Evolutionary conservation across 2,329 filamentous ascomycete genomes (phyloP), one percentile per base, ranked within the genome.

Genomic region (Aureobasidium pullulans): DNA sequence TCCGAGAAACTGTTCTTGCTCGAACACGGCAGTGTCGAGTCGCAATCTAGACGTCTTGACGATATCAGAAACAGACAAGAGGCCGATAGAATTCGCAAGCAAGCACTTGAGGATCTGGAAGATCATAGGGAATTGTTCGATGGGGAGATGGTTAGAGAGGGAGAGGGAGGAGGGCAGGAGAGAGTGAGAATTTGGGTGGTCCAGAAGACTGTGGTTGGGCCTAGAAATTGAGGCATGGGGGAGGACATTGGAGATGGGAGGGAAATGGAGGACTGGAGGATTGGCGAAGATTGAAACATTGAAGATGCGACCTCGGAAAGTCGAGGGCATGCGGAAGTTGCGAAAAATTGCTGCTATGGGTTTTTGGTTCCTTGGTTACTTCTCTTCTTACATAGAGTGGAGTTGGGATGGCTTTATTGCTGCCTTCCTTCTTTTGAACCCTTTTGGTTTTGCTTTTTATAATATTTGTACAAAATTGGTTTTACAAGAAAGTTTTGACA

Each of bases 151-250:
- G 9, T 34, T 3, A 19, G 10, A 32, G 23, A 52, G n/a, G 40
- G 9, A 42, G 1, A 19, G 10, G 39, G 23, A 52, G n/a, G 40
- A 53, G 13, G 48, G 58, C 29, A 40, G 29, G 29, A 40, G 16
- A 57, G 8, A 31, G 13, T 58, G 8, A 58, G 47, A 10, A 23
- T 61, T n/a, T 40, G 19, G 29, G 53, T 61, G 3, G 31, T 50
- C 11, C 34, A 46, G 13, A 52, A 34, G 40, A 50, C 39, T 5
- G 37, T 57, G 1, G 32, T 43, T 28, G 60, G 53, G 10, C 60
- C 60, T 10, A 57, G 60, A 42, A 61, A 61, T 44, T 57, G 50
- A 56, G 8, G 13, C 9, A 31, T 11, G 19, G 10, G 34, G 19
- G 8, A 19, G 6, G 15, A 16, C 6, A 19, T 48, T 48, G 15